Evolutionary conservation across 306 rosid genomes (phyloP), one percentile per base, ranked within the genome.

Genomic region (Delonix regia): DNA sequence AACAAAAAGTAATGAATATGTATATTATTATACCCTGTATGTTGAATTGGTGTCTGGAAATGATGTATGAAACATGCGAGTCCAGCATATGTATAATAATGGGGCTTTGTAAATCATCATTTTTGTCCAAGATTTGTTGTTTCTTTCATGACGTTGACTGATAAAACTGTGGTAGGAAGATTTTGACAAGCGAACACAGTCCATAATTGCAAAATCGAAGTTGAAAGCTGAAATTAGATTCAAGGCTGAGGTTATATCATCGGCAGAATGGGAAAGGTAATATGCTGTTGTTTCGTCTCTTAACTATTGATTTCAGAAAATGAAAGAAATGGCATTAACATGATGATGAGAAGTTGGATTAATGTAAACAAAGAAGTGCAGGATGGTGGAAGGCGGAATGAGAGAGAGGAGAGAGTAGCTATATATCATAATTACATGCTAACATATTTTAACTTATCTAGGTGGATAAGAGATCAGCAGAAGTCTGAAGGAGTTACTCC

Each of bases 391-490:
- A 13, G 47, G 68, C 34, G 7, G 39, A 27, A 45, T 10, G 34
- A 64, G 34, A 64, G 65, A 72, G 83, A 38, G 53, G 53, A 47
- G 75, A 73, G 67, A 44, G 68, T 60, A 71, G 2, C 7, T 6
- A 18, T 74, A 44, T 10, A 49, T 27, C 19, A 28, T 60, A 57
- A 44, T 69, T 69, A 27, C 65, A 42, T 38, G 62, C 69, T 68
- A 71, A 69, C 59, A 36, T 16, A 18, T 70, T n/a, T 28, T 59
- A 65, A 80, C 83, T 80, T 80, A 64, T 76, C 62, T 84, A 95
- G 99, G 88, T 95, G 99, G 99, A 89, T 95, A 89, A 85, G 64
- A 83, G 97, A 93, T 80, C 97, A 93, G 80, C 98, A 95, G 85
- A 83, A 87, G 61, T 85, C 93, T 24, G 99, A 95, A 91, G 98